Percentiles rank a stretch among this genome's conserved stretches.
phyloP scores from a whole-genome alignment of 225 moss, liverwort and hornwort species.

The Pseudoscleropodium purum region DNA sequence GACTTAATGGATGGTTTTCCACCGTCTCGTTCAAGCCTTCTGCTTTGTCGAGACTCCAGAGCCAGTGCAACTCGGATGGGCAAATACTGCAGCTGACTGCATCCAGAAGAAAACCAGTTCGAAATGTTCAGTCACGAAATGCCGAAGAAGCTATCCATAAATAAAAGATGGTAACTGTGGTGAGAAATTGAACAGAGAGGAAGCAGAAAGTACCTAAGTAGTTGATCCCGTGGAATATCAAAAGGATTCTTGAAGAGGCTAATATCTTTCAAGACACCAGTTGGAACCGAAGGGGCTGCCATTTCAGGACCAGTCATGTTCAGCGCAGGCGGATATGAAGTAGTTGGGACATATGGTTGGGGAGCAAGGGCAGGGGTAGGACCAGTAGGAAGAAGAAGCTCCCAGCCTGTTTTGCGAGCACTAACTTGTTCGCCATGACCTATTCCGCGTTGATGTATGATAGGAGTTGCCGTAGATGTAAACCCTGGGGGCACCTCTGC shows the following conservation, averaged over 20 bases:
- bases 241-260: conserved; percentile 90
- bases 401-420: conserved; percentile 45
- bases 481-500: conserved; percentile 83
- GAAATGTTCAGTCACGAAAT: not conserved
- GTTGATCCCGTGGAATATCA: conserved; percentile 80
- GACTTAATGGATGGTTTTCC: conserved; percentile 56
- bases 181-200: not conserved
- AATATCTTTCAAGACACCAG: conserved; percentile 77
- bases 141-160: not conserved
- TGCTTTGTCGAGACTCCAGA: conserved; percentile 72
- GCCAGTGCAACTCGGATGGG: conserved; percentile 92
- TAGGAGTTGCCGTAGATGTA: conserved; percentile 17
- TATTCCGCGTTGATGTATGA: conserved; percentile 43
- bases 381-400: conserved; percentile 34
- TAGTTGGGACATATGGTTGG: conserved; percentile 14
- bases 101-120: not conserved
- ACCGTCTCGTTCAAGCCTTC: conserved; percentile 66
- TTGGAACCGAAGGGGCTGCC: conserved; percentile 28
- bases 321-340: conserved; percentile 19
- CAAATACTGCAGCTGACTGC: conserved; percentile 82
- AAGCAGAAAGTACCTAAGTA: conserved; percentile 54
- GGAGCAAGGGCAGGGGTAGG: conserved; percentile 32
- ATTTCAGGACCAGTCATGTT: conserved; percentile 42
- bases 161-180: not conserved
- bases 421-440: conserved; percentile 78